These are phyloP conservation scores for Diaporthe nobilis DNA, from an alignment of 2,329 filamentous ascomycete genomes.

Conservation along the genomic window DNA sequence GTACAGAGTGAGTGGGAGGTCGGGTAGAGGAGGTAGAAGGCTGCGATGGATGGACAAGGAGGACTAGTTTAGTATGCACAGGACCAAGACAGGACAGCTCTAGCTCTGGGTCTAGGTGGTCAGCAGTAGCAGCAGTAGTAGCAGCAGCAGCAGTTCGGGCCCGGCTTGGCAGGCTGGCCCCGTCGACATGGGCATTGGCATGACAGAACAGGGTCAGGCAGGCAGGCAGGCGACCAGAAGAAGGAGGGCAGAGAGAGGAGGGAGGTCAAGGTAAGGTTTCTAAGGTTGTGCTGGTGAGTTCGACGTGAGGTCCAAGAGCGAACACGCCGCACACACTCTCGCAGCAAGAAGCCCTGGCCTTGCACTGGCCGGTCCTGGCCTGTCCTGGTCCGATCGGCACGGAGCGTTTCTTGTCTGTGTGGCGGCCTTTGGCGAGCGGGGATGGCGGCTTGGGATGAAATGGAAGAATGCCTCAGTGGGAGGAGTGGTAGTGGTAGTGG, in stretches of 20 bases:
- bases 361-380: conserved; percentile 13
- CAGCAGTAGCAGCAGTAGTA: conserved; percentile 1
- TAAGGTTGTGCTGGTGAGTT: conserved; percentile 2
- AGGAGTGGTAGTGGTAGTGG: not conserved
- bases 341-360: conserved; percentile 9
- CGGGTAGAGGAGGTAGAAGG: not conserved
- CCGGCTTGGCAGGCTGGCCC: conserved; percentile 19
- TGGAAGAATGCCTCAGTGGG: conserved; percentile 7
- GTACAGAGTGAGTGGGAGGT: not conserved
- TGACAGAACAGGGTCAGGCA: conserved; percentile 14
- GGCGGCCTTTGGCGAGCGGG: conserved; percentile 26
- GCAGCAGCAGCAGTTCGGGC: not conserved
- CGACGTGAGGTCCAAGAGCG: conserved; percentile 7
- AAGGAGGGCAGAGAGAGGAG: not conserved
- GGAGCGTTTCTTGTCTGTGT: conserved; percentile 33
- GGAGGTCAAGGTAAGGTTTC: conserved; percentile 14
- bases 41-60: not conserved
- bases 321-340: not conserved
- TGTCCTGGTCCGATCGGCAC: conserved; percentile 32
- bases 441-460: conserved; percentile 30
- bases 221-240: too few relatives aligned
- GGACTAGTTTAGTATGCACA: conserved; percentile 15
- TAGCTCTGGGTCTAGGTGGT: conserved; percentile 14
- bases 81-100: conserved; percentile 18
- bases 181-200: conserved; percentile 17